A percentile compares a stretch with the other conserved stretches of the same genome.
These are phyloP conservation scores for Pholiota molesta DNA, from an alignment of 768 basidiomycete genomes.

Conservation along the genomic window DNA sequence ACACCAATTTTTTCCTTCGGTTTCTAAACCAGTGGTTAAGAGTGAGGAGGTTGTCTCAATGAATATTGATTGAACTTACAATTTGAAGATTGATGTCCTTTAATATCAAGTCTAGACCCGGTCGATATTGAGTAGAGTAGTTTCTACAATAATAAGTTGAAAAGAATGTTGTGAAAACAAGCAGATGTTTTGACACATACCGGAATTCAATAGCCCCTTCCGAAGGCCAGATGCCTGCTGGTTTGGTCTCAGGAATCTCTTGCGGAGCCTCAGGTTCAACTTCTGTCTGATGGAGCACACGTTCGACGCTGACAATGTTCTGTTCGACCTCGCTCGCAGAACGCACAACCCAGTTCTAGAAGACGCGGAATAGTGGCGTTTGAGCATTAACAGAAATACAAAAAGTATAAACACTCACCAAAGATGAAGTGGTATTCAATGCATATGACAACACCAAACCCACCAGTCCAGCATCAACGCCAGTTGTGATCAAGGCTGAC, in stretches of 20 bases:
- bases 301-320: conserved; percentile 88
- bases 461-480: conserved; percentile 86
- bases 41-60: background rate
- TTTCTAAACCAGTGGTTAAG: conserved; percentile 40
- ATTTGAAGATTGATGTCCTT: conserved; percentile 73
- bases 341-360: conserved; percentile 80
- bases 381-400: background rate
- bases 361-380: background rate
- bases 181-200: conserved; percentile 37
- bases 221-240: conserved; percentile 68
- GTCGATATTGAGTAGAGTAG: conserved; percentile 80
- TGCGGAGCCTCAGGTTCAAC: conserved; percentile 75
- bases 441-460: conserved; percentile 88
- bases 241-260: conserved; percentile 63
- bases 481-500: conserved; percentile 68
- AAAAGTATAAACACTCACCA: conserved; percentile 48
- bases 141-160: conserved; percentile 38
- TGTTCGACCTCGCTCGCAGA: conserved; percentile 89
- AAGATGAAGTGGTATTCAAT: conserved; percentile 77
- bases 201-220: conserved; percentile 75
- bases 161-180: background rate
- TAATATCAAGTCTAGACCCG: conserved; percentile 80
- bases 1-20: conserved; percentile 90
- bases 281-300: conserved; percentile 80
- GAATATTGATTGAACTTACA: conserved; percentile 38